Evolutionary conservation across 306 rosid species (phyloP).

Genomic region (Senna siamea): DNA sequence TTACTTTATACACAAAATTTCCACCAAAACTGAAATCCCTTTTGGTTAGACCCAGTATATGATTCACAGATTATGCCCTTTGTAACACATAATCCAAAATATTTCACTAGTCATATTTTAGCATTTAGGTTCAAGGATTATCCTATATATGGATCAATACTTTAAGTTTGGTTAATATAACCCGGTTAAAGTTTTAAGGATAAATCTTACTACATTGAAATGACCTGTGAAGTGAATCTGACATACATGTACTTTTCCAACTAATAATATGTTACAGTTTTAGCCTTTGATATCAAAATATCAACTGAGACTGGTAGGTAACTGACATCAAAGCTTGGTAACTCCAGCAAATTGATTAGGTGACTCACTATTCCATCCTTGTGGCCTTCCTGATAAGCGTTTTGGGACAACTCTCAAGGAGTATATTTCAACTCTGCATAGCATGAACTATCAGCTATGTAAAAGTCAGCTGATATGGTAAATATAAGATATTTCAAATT

Average conservation of each 20-base stretch:
- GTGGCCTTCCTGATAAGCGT: conserved; percentile 63
- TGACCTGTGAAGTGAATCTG: not conserved
- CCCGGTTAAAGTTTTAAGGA: conserved; percentile 7
- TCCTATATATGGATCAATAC: not conserved
- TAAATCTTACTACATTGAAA: conserved; percentile 20
- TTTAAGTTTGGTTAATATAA: not conserved
- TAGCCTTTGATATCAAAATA: conserved; percentile 13
- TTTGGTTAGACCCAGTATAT: not conserved
- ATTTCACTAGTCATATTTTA: not conserved
- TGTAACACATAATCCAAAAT: not conserved
- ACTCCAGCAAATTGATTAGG: conserved; percentile 38
- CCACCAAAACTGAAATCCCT: not conserved
- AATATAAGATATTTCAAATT: conserved; percentile 4
- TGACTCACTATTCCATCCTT: conserved; percentile 84
- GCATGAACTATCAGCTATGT: conserved; percentile 1
- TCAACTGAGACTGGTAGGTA: conserved; percentile 19
- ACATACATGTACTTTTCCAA: conserved; percentile 1
- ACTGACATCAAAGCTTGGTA: conserved; percentile 34
- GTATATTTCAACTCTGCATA: conserved; percentile 70
- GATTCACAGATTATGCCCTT: not conserved
- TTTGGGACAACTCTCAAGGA: conserved; percentile 69
- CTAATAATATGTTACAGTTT: conserved; percentile 14
- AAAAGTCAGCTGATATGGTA: conserved; percentile 24
- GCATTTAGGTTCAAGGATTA: not conserved
- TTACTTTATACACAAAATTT: not conserved